phyloP scores from a whole-genome alignment of 768 basidiomycete species.

The Serendipita vermifera region DNA sequence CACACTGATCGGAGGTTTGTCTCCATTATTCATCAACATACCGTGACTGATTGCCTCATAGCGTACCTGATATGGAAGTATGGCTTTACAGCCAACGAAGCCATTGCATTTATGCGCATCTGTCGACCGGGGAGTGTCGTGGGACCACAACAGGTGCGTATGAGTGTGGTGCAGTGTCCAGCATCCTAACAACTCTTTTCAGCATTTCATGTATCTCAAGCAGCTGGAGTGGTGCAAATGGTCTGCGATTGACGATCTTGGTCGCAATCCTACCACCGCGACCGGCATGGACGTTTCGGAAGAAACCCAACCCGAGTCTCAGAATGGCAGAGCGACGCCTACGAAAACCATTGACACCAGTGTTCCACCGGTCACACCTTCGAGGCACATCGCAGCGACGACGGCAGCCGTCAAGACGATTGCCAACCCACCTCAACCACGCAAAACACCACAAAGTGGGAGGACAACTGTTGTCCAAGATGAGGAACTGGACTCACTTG shows the following conservation, averaged over 20 bases:
- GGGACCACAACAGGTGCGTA: constrained; percentile 57
- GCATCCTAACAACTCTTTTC: constrained; percentile 16
- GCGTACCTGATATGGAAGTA: constrained; percentile 99
- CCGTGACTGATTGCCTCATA: constrained; percentile 14
- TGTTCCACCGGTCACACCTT: constrained; percentile 69
- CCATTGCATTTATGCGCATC: constrained; percentile 96
- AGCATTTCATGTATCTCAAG: constrained; percentile 87
- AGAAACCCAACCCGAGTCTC: constrained; percentile 27
- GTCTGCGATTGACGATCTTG: constrained; percentile 74
- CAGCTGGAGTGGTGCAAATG: constrained; percentile 90
- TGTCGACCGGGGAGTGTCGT: constrained; percentile 89
- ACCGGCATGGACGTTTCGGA: constrained; percentile 63
- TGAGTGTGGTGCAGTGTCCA: neutral
- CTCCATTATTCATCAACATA: neutral
- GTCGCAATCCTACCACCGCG: constrained; percentile 60
- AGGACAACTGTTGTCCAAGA: constrained; percentile 20
- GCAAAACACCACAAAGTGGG: constrained; percentile 53
- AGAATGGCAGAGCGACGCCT: constrained; percentile 17
- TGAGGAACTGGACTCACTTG: constrained; percentile 45
- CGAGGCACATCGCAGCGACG: constrained; percentile 57
- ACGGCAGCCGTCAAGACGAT: constrained; percentile 58
- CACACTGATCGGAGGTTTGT: constrained; percentile 65
- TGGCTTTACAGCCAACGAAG: constrained; percentile 89
- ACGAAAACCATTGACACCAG: constrained; percentile 19
- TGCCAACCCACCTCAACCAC: constrained; percentile 68